phyloP scores from a whole-genome alignment of 768 basidiomycete species.

The Aureoboletus auriporus region DNA sequence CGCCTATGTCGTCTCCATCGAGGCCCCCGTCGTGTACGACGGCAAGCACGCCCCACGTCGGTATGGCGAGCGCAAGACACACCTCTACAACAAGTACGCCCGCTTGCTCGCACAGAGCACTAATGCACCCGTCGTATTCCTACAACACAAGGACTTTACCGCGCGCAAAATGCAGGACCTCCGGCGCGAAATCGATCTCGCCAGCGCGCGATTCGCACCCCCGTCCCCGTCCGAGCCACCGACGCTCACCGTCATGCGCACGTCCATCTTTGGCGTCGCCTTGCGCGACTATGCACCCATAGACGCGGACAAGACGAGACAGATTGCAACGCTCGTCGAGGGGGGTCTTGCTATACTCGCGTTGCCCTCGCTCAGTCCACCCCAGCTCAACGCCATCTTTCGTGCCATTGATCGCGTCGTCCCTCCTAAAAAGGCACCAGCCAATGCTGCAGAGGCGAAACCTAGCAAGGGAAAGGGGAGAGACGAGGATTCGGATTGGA shows the following conservation, averaged over 20 bases:
- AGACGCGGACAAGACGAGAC: slow-evolving; percentile 42
- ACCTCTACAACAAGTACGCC: slow-evolving; percentile 77
- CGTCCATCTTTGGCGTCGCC: slow-evolving; percentile 77
- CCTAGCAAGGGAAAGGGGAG: slow-evolving; percentile 41
- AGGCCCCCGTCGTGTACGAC: slow-evolving; percentile 46
- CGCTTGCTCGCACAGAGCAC: slow-evolving; percentile 59
- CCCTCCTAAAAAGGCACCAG: slow-evolving; percentile 54
- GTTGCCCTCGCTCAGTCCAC: slow-evolving; percentile 66
- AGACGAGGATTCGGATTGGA: slow-evolving; percentile 56
- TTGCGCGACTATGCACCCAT: slow-evolving; percentile 57
- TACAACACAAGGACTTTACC: slow-evolving; percentile 74
- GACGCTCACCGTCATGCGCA: slow-evolving; percentile 66
- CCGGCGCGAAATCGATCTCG: slow-evolving; percentile 60
- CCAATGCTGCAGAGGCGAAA: slow-evolving; percentile 47
- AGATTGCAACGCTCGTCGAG: slow-evolving; percentile 53
- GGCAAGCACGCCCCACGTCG: slow-evolving; percentile 58
- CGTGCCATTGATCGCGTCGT: slow-evolving; percentile 62
- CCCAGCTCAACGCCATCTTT: slow-evolving; percentile 63
- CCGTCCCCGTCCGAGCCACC: slow-evolving; percentile 39
- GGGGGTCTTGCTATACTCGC: slow-evolving; percentile 65
- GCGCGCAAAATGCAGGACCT: slow-evolving; percentile 64
- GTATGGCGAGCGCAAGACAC: slow-evolving; percentile 76
- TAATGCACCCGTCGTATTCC: slow-evolving; percentile 66
- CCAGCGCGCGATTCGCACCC: slow-evolving; percentile 41
- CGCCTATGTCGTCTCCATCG: slow-evolving; percentile 55